A percentile compares a stretch with the other conserved stretches of the same genome.
phyloP scores from a whole-genome alignment of 176 grass and related monocot species.

The Tillandsia leiboldiana region DNA sequence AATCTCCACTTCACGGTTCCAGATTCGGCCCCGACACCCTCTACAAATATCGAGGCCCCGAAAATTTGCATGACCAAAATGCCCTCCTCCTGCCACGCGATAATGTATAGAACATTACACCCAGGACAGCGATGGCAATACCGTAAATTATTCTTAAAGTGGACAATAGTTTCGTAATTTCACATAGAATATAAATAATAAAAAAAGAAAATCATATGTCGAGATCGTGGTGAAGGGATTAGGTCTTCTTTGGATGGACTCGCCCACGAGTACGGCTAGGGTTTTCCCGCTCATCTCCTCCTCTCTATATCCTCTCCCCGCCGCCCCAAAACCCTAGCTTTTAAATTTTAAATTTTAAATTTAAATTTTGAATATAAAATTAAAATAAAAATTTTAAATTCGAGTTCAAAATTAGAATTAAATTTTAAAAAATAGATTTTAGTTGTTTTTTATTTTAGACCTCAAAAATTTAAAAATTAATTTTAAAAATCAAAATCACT shows the following conservation, averaged over 20 bases:
- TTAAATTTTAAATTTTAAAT: too few relatives aligned
- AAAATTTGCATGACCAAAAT: neutral
- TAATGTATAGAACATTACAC: too few relatives aligned
- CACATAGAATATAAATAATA: neutral
- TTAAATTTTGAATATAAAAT: too few relatives aligned
- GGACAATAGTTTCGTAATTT: neutral
- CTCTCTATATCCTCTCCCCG: constrained; percentile 14
- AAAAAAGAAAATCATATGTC: neutral
- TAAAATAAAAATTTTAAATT: too few relatives aligned
- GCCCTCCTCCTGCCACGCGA: neutral
- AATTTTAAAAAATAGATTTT: too few relatives aligned
- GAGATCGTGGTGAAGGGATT: neutral
- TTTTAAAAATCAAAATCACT: too few relatives aligned
- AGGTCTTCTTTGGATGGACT: constrained; percentile 12
- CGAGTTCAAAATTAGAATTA: too few relatives aligned
- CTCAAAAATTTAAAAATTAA: too few relatives aligned
- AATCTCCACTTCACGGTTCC: constrained; percentile 8
- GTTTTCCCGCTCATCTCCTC: constrained; percentile 29
- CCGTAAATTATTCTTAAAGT: too few relatives aligned
- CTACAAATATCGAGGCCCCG: neutral
- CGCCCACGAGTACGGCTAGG: constrained; percentile 53
- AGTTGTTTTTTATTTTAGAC: too few relatives aligned
- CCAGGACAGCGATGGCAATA: too few relatives aligned
- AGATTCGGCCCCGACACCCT: constrained; percentile 1
- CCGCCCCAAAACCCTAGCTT: constrained; percentile 30